Conservation (phyloP, 805 yeast genomes). For the Lipomyces yamadae region DNA sequence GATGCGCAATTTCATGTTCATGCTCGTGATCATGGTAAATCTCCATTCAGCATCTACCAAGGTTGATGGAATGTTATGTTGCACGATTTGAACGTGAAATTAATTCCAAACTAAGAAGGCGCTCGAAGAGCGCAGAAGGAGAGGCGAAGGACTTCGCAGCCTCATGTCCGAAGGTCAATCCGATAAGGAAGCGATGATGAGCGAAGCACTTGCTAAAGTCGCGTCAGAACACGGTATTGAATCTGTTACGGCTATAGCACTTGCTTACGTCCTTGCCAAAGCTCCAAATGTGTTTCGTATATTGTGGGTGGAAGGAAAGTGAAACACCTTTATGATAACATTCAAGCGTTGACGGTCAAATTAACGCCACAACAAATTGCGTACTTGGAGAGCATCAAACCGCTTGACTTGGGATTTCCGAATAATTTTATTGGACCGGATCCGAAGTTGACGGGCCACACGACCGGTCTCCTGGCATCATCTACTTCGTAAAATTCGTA, state of each 20-base stretch:
- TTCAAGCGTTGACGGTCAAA: conserved; percentile 4
- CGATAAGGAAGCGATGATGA: neutral
- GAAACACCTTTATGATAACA: neutral
- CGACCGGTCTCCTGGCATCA: no score
- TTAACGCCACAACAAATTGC: neutral
- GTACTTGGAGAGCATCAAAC: conserved; percentile 26
- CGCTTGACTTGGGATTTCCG: conserved; percentile 37
- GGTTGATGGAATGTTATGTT: conserved; percentile 38
- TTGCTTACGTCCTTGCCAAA: neutral
- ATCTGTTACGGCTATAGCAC: conserved; percentile 3
- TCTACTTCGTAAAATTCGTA: no score
- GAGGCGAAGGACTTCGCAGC: neutral
- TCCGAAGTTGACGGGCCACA: conserved; percentile 3
- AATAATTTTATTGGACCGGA: conserved; percentile 9
- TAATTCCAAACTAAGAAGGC: conserved; percentile 2
- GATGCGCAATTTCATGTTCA: conserved; percentile 7
- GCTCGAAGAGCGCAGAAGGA: neutral
- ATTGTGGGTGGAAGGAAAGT: conserved; percentile 1
- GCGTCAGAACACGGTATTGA: neutral
- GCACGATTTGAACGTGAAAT: conserved; percentile 41
- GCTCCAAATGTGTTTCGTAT: neutral
- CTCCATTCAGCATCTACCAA: conserved; percentile 40
- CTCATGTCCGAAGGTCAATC: neutral
- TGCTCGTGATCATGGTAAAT: conserved; percentile 38
- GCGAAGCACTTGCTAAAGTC: neutral